Evolutionary conservation across 2,329 filamentous ascomycete genomes (phyloP).

Genomic region (Pseudogymnoascus sp.): DNA sequence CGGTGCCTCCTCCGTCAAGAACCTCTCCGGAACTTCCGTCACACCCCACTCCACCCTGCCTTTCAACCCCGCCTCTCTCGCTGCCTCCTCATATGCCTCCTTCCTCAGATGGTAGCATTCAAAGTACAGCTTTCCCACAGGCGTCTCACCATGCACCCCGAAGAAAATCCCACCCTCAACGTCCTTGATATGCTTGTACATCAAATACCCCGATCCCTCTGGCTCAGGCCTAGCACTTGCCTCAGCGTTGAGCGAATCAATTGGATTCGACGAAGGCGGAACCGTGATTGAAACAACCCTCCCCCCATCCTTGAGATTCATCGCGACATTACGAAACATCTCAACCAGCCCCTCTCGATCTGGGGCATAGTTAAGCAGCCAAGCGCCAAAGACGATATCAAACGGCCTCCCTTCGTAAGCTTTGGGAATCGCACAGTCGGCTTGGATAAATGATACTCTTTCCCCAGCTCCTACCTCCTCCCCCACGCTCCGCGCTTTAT

Average conservation of each 20-base stretch:
- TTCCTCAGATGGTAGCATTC: slow-evolving; percentile 25
- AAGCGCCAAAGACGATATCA: slow-evolving; percentile 32
- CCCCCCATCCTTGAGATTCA: slow-evolving; percentile 31
- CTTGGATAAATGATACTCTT: slow-evolving; percentile 17
- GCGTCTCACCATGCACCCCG: slow-evolving; percentile 16
- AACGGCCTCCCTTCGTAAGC: slow-evolving; percentile 24
- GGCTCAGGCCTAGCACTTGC: slow-evolving; percentile 13
- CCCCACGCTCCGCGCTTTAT: slow-evolving; percentile 17
- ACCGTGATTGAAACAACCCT: slow-evolving; percentile 28
- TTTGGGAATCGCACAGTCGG: slow-evolving; percentile 26
- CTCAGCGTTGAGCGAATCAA: slow-evolving; percentile 19
- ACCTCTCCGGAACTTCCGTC: slow-evolving; percentile 21
- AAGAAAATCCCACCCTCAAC: slow-evolving; percentile 21
- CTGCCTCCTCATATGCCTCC: slow-evolving; percentile 25
- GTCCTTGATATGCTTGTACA: slow-evolving; percentile 15
- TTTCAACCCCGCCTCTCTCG: slow-evolving; percentile 24
- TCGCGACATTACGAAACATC: slow-evolving; percentile 31
- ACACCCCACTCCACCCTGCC: slow-evolving; percentile 23
- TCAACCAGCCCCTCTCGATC: slow-evolving; percentile 23
- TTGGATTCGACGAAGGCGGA: slow-evolving; percentile 20
- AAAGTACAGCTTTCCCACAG: slow-evolving; percentile 21
- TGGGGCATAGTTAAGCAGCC: slow-evolving; percentile 33
- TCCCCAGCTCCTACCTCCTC: too few relatives aligned
- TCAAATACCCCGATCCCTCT: slow-evolving; percentile 17
- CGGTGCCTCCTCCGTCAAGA: slow-evolving; percentile 16